Conservation (phyloP, 768 basidiomycete genomes). For the Trametes villosa region DNA sequence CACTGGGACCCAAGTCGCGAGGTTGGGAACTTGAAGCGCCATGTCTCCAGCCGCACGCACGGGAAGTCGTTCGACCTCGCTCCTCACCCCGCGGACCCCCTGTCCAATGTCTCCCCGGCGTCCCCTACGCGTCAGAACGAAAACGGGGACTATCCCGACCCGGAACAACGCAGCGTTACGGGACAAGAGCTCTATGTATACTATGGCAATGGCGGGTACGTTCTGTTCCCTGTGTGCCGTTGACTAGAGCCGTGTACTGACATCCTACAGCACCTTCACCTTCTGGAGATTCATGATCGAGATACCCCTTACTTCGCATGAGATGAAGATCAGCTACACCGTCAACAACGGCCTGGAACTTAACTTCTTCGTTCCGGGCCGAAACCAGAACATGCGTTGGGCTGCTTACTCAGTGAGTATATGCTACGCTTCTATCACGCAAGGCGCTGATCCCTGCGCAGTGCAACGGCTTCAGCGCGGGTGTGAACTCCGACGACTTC, state of each 20-base stretch:
- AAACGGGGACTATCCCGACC: conserved; percentile 6
- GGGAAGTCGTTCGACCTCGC: conserved; percentile 58
- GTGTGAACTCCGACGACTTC: conserved; percentile 89
- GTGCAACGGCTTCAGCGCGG: conserved; percentile 90
- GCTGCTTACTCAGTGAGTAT: conserved; percentile 78
- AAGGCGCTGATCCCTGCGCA: conserved; percentile 32
- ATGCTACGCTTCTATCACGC: conserved; percentile 15
- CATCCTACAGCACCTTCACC: conserved; percentile 67
- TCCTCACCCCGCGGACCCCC: conserved; percentile 77
- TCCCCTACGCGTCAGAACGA: conserved; percentile 15
- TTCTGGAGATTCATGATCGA: conserved; percentile 95
- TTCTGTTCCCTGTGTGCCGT: background rate
- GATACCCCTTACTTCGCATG: conserved; percentile 69
- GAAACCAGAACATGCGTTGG: conserved; percentile 86
- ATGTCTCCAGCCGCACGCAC: conserved; percentile 18
- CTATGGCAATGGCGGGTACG: conserved; percentile 34
- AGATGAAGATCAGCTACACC: conserved; percentile 80
- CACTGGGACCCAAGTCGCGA: conserved; percentile 65
- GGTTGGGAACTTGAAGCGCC: conserved; percentile 21
- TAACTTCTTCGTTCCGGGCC: conserved; percentile 83
- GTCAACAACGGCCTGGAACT: conserved; percentile 81
- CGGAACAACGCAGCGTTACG: conserved; percentile 18
- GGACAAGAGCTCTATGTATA: conserved; percentile 36
- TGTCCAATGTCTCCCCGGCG: conserved; percentile 44
- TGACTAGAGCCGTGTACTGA: background rate